Base-by-base conservation (phyloP, 441 rosid genomes). In the Corymbia calophylla region DNA sequence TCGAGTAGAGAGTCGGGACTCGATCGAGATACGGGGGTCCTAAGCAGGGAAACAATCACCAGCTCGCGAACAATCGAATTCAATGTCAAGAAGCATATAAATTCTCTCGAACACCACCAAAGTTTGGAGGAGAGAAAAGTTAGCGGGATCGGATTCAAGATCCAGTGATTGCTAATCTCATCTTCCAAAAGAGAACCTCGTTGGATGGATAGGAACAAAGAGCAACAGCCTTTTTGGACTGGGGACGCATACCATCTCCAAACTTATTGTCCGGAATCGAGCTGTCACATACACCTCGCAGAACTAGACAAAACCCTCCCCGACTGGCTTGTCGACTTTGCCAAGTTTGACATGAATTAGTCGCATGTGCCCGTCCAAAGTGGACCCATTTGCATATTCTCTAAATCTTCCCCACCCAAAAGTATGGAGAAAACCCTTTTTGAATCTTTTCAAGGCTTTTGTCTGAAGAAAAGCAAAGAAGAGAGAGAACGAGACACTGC, bases 181-280 rank as follows among this genome's bases (percentile, higher is more conserved):
- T 29, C 49, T 9, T 73, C 82, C 49, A 73, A 73, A 35, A 35
- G 49, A 39, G 87, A 66, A 94, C 93, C 86, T 87, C 66, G 94
- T 91, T 92, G 92, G 92, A 92, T 90, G 93, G 96, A 94, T 93
- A 92, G 89, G 91, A 87, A 88, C 87, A 51, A 17, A 53, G 32
- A 87, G 85, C 87, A 87, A 87, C 91, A 91, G 94, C 89, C 94
- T 90, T 86, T 91, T 90, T 90, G 53, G 93, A 92, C 92, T 53
- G 49, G 91, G 60, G 91, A 39, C 91, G 35, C 89, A 58, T 6
- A 53, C 91, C 85, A 39, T 73, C 84, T 21, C 84, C 48, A 39
- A 64, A 5, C 25, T n/a, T 88, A 90, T 92, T 93, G 93, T 92
- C 91, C 60, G 64, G 91, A 86, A 88, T 19, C n/a, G 86, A 80